Conservation (phyloP, 345 rosid species). For the Eucalyptus fibrosa region DNA sequence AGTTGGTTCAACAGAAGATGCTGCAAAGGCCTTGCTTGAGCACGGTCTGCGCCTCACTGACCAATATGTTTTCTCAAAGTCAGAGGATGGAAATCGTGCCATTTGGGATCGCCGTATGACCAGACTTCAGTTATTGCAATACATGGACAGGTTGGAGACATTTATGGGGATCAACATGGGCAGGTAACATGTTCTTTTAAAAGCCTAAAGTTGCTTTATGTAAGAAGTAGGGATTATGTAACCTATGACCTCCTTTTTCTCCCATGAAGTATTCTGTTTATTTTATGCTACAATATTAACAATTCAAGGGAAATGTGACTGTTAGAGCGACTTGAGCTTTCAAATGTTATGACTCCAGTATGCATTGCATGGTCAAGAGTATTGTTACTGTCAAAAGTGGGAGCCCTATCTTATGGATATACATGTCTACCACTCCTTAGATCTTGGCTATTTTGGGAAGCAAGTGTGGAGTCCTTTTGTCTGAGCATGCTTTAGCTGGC, state of each 20-base stretch:
- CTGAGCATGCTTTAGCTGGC: background rate
- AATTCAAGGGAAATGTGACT: background rate
- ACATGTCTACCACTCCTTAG: background rate
- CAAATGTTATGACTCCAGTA: background rate
- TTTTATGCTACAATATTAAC: background rate
- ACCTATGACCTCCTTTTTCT: background rate
- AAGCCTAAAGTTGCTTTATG: background rate
- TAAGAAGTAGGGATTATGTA: background rate
- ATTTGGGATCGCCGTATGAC: slow-evolving; percentile 65
- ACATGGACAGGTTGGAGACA: slow-evolving; percentile 79
- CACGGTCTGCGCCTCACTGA: slow-evolving; percentile 54
- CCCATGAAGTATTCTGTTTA: background rate
- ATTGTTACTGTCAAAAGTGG: background rate
- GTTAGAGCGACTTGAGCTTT: background rate
- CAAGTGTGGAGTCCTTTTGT: background rate
- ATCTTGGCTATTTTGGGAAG: background rate
- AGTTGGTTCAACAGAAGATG: slow-evolving; percentile 78
- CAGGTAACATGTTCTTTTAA: slow-evolving; percentile 42
- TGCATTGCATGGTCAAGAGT: background rate
- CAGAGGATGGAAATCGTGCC: slow-evolving; percentile 37
- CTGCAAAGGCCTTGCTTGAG: slow-evolving; percentile 58
- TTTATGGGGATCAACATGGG: slow-evolving; percentile 97
- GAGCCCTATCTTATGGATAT: background rate
- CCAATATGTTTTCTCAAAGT: slow-evolving; percentile 34
- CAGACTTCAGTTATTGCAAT: slow-evolving; percentile 82